phyloP scores from a whole-genome alignment of 768 basidiomycete genomes.

The Lyophyllum atratum region DNA sequence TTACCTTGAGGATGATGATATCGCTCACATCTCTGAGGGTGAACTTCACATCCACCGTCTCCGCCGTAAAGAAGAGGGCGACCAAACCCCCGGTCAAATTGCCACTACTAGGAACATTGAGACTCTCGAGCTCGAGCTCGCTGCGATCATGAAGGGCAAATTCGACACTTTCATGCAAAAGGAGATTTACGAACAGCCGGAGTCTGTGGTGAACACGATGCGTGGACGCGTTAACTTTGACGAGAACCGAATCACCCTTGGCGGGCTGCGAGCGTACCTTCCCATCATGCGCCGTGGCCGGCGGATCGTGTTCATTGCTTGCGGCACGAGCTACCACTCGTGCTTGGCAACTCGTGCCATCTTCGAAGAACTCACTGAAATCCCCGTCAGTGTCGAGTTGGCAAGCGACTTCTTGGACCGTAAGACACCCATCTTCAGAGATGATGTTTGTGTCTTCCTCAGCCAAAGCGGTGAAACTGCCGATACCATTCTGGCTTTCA shows the following conservation, averaged over 20 bases:
- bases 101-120: slow-evolving; percentile 92
- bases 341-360: slow-evolving; percentile 95
- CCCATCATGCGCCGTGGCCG: slow-evolving; percentile 94
- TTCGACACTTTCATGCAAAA: slow-evolving; percentile 99
- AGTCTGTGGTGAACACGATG: slow-evolving; percentile 99
- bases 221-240: slow-evolving; percentile 99
- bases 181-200: slow-evolving; percentile 99
- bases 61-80: slow-evolving; percentile 80
- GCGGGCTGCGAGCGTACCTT: slow-evolving; percentile 93
- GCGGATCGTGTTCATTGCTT: slow-evolving; percentile 96
- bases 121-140: slow-evolving; percentile 96
- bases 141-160: slow-evolving; percentile 99
- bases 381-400: slow-evolving; percentile 94
- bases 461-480: slow-evolving; percentile 99
- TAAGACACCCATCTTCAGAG: slow-evolving; percentile 99
- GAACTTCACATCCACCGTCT: slow-evolving; percentile 99
- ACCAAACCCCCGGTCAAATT: slow-evolving; percentile 56
- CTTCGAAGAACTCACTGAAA: slow-evolving; percentile 98
- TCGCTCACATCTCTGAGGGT: slow-evolving; percentile 95
- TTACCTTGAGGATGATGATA: slow-evolving; percentile 98
- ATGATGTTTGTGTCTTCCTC: slow-evolving; percentile 95
- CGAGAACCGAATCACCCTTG: slow-evolving; percentile 85
- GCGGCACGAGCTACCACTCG: slow-evolving; percentile 98
- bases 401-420: slow-evolving; percentile 98
- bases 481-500: slow-evolving; percentile 93